Evolutionary conservation across 208 protist genomes (phyloP).

Genomic region (Crithidia thermophila): DNA sequence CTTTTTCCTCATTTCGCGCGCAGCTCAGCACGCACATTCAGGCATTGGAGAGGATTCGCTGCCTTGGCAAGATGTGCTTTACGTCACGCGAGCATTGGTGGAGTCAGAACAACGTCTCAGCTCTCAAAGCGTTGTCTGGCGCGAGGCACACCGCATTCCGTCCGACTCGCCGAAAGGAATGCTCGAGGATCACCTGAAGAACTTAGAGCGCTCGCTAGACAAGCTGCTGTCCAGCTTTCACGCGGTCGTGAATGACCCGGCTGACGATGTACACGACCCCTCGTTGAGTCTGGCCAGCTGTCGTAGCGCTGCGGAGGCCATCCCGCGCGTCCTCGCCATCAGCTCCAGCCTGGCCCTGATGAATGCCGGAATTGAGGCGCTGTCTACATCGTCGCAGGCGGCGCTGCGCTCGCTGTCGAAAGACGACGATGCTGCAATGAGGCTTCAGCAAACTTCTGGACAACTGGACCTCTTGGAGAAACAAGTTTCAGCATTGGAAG

Average conservation of each 20-base stretch:
- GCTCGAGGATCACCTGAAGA: neutral
- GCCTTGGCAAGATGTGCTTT: too few species aligned
- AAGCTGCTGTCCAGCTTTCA: conserved; percentile 23
- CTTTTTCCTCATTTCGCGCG: too few species aligned
- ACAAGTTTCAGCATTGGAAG: neutral
- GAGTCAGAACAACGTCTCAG: too few species aligned
- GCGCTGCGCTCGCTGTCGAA: neutral
- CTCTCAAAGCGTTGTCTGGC: too few species aligned
- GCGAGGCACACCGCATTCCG: too few species aligned
- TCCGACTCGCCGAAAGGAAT: too few species aligned
- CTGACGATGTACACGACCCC: neutral
- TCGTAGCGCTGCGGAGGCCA: neutral
- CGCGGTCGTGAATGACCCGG: neutral
- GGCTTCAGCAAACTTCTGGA: neutral
- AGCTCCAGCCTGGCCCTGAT: neutral
- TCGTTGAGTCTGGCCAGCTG: neutral
- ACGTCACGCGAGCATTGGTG: too few species aligned
- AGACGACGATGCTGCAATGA: neutral
- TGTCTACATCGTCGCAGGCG: neutral
- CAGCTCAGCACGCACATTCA: too few species aligned
- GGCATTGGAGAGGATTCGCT: too few species aligned
- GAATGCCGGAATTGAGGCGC: neutral
- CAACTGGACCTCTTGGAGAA: neutral
- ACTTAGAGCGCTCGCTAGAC: conserved; percentile 16
- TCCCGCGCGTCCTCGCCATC: neutral